phyloP scores from a whole-genome alignment of 768 basidiomycete species.

The Chalciporus pseudorubinellus region DNA sequence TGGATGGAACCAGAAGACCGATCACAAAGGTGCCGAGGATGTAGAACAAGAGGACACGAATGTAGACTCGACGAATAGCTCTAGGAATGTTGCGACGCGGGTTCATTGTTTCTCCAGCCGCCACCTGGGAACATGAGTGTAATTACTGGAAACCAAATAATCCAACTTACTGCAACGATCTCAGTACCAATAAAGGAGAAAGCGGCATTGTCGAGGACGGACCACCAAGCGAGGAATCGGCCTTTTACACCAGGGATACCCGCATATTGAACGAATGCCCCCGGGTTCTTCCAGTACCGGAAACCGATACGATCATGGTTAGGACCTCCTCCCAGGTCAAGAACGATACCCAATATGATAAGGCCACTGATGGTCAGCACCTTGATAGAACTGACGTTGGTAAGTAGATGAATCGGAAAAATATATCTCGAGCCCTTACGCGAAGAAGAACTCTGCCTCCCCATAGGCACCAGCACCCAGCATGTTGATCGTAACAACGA shows the following conservation, averaged over 20 bases:
- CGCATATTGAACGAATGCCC: slow-evolving; percentile 76
- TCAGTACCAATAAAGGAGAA: slow-evolving; percentile 95
- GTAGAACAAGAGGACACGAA: slow-evolving; percentile 83
- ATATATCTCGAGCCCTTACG: slow-evolving; percentile 36
- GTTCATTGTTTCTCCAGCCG: slow-evolving; percentile 90
- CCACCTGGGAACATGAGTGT: slow-evolving; percentile 48
- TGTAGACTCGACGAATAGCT: slow-evolving; percentile 58
- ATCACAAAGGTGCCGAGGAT: slow-evolving; percentile 69
- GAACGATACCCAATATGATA: slow-evolving; percentile 65
- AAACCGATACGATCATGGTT: slow-evolving; percentile 62
- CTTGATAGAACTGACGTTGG: slow-evolving; percentile 63
- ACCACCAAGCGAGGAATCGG: slow-evolving; percentile 70
- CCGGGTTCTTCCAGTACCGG: slow-evolving; percentile 83
- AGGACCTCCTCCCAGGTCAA: slow-evolving; percentile 90
- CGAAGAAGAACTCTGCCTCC: slow-evolving; percentile 85
- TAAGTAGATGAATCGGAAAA: neutral
- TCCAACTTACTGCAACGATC: slow-evolving; percentile 73
- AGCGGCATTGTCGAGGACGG: slow-evolving; percentile 80
- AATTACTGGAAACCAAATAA: neutral
- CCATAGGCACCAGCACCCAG: slow-evolving; percentile 77
- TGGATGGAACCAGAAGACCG: slow-evolving; percentile 79
- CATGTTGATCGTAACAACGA: slow-evolving; percentile 76
- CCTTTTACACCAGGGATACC: slow-evolving; percentile 67
- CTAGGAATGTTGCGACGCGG: slow-evolving; percentile 67
- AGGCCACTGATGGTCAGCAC: slow-evolving; percentile 79